Conservation (phyloP, 1,284 basidiomycete genomes). For the Puccinia brachypodii region DNA sequence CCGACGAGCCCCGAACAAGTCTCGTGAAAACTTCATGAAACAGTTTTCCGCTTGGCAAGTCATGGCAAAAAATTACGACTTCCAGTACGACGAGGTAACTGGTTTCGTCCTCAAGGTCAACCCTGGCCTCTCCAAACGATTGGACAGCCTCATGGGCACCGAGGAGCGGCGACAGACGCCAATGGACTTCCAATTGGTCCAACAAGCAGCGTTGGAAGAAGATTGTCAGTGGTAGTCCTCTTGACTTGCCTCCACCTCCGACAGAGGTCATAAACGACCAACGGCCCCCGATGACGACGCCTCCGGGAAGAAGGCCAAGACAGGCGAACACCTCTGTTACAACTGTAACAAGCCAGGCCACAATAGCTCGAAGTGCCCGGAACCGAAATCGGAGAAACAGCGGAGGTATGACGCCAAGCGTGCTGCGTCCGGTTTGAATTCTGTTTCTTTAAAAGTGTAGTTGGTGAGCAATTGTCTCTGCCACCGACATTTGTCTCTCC, state of each 20-base stretch:
- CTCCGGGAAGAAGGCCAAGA: background rate
- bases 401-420: background rate
- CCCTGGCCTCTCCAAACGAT: background rate
- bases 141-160: background rate
- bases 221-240: background rate
- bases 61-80: background rate
- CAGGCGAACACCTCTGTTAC: background rate
- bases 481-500: background rate
- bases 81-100: background rate
- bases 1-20: background rate
- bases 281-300: background rate
- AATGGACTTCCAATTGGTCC: background rate
- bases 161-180: background rate
- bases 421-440: background rate
- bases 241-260: background rate
- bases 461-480: background rate
- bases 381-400: background rate
- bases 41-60: background rate
- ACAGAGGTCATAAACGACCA: background rate
- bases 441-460: constrained; percentile 10
- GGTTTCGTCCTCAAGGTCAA: background rate
- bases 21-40: background rate
- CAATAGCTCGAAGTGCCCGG: background rate
- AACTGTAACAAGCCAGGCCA: constrained; percentile 6
- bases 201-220: background rate